phyloP scores from a whole-genome alignment of 768 basidiomycete species.

The Cytidiella melzeri region DNA sequence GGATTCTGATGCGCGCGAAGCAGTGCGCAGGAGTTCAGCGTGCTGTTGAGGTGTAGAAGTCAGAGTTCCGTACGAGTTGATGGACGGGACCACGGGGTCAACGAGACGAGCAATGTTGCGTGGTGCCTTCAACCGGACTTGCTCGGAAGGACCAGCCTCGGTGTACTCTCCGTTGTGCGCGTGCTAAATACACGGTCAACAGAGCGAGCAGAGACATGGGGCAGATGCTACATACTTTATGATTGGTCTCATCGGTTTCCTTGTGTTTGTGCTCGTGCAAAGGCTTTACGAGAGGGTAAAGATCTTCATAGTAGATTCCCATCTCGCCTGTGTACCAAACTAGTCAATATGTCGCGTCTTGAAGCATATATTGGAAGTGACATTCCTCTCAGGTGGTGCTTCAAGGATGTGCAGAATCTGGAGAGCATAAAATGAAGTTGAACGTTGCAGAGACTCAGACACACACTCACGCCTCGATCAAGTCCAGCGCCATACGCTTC shows the following conservation, averaged over 20 bases:
- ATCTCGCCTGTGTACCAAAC: constrained; percentile 38
- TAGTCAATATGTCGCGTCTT: background rate
- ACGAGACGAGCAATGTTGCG: background rate
- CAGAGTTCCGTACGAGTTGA: constrained; percentile 46
- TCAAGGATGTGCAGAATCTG: constrained; percentile 51
- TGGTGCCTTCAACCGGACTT: background rate
- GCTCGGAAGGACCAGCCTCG: background rate
- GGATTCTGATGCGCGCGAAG: constrained; percentile 4
- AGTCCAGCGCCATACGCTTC: constrained; percentile 52
- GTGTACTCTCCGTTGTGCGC: background rate
- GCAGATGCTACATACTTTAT: no score
- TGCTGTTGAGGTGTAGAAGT: constrained; percentile 20
- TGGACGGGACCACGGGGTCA: constrained; percentile 37
- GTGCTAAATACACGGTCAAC: no score
- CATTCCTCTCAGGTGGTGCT: constrained; percentile 55
- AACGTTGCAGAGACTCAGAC: no score
- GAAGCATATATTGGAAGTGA: background rate
- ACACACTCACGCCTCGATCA: constrained; percentile 49
- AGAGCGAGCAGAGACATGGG: no score
- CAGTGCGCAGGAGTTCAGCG: constrained; percentile 6
- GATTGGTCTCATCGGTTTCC: no score
- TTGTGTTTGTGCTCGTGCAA: constrained; percentile 34
- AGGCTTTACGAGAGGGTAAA: constrained; percentile 50
- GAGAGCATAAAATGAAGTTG: no score
- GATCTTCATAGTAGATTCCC: constrained; percentile 57